phyloP scores from a whole-genome alignment of 345 rosid species.

The Nephelium lappaceum region DNA sequence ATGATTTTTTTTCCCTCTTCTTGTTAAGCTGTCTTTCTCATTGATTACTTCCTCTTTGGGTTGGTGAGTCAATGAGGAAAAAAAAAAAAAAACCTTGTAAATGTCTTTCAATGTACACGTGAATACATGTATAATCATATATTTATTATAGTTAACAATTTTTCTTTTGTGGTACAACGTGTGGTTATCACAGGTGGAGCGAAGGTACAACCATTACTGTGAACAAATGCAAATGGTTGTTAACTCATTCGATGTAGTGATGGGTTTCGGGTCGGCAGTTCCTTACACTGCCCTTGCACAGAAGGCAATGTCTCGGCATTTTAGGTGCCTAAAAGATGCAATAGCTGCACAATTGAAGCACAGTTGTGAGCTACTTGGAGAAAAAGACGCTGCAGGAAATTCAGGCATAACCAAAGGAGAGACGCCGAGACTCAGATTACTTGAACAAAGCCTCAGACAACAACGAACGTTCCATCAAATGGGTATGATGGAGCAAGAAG shows the following conservation, averaged over 20 bases:
- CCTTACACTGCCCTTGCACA: slow-evolving; percentile 95
- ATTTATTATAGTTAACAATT: neutral
- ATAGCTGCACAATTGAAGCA: slow-evolving; percentile 68
- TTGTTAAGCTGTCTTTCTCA: neutral
- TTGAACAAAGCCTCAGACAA: slow-evolving; percentile 89
- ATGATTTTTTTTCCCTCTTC: neutral
- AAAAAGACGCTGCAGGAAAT: slow-evolving; percentile 67
- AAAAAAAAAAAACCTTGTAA: no score
- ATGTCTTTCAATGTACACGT: neutral
- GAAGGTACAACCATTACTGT: slow-evolving; percentile 89
- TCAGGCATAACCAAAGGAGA: slow-evolving; percentile 91
- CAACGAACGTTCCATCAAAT: slow-evolving; percentile 90
- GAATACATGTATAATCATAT: neutral
- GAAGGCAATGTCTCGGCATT: slow-evolving; percentile 98
- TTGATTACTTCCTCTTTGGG: slow-evolving; percentile 6
- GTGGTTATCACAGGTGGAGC: slow-evolving; percentile 78
- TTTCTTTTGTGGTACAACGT: neutral
- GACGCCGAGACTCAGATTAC: slow-evolving; percentile 78
- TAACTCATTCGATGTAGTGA: slow-evolving; percentile 89
- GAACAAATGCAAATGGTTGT: slow-evolving; percentile 98
- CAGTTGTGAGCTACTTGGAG: slow-evolving; percentile 80
- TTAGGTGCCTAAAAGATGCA: slow-evolving; percentile 88
- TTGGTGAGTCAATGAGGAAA: neutral
- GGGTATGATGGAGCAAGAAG: slow-evolving; percentile 98
- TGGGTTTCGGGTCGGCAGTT: slow-evolving; percentile 89